Percentiles rank a stretch among this genome's conserved stretches.
Evolutionary conservation across 768 basidiomycete genomes (phyloP).

Genomic region (Trametes gibbosa): DNA sequence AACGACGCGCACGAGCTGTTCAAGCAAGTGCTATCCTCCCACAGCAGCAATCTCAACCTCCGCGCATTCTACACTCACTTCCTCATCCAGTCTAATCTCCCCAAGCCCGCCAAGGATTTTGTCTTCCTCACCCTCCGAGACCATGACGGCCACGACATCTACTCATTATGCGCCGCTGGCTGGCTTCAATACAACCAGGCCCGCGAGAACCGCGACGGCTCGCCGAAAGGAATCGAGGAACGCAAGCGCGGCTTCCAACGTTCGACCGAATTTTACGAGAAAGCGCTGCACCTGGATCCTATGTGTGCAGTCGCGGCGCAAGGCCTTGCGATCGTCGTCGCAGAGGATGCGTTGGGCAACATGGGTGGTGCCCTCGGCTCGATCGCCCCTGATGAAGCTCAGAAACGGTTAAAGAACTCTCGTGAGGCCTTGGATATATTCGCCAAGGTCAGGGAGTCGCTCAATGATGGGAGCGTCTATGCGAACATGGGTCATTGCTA

Average conservation of each 20-base stretch:
- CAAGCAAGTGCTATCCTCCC: conserved; percentile 83
- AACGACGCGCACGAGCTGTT: conserved; percentile 85
- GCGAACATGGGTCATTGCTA: conserved; percentile 97
- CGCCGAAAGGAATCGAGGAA: conserved; percentile 57
- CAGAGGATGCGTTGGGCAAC: conserved; percentile 83
- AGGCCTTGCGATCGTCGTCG: conserved; percentile 90
- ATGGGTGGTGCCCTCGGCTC: conserved; percentile 48
- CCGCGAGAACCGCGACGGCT: conserved; percentile 75
- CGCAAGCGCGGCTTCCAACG: conserved; percentile 75
- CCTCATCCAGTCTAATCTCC: conserved; percentile 73
- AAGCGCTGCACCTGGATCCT: conserved; percentile 81
- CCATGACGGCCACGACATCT: conserved; percentile 83
- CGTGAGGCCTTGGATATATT: conserved; percentile 89
- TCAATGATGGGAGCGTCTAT: conserved; percentile 83
- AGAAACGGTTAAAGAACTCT: conserved; percentile 66
- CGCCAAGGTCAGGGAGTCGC: conserved; percentile 84
- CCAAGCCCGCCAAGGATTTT: conserved; percentile 80
- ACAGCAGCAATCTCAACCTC: conserved; percentile 76
- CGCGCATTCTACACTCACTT: conserved; percentile 94
- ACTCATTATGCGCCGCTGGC: conserved; percentile 86
- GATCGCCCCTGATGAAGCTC: conserved; percentile 56
- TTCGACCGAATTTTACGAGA: conserved; percentile 89
- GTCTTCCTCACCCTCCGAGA: conserved; percentile 87
- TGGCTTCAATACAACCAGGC: conserved; percentile 85
- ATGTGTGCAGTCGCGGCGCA: conserved; percentile 91